A percentile compares a stretch with the other conserved stretches of the same genome.
phyloP scores from a whole-genome alignment of 148 eudicot genomes.

The Bassia scoparia region DNA sequence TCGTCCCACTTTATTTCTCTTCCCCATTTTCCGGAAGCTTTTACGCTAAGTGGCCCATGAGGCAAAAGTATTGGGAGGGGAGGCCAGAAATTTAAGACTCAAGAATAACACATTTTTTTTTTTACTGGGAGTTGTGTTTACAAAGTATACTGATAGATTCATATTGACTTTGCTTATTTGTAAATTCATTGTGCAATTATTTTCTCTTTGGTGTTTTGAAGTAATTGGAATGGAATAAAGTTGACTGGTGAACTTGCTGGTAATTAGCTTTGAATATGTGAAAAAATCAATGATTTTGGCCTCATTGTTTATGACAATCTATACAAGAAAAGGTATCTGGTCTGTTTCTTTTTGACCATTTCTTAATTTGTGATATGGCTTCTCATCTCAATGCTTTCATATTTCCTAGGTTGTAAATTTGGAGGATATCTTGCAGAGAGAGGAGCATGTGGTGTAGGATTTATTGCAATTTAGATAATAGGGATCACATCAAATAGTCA shows the following conservation, averaged over 20 bases:
- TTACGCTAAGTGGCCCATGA: no score
- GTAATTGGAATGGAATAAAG: neutral
- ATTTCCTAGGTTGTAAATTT: slow-evolving; percentile 72
- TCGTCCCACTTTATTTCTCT: no score
- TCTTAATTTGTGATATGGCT: neutral
- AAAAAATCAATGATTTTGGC: neutral
- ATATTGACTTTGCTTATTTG: no score
- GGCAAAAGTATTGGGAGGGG: no score
- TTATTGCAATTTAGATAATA: slow-evolving; percentile 94
- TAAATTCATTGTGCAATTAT: no score
- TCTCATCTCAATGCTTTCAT: slow-evolving; percentile 4
- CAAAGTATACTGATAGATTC: no score
- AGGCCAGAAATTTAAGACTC: no score
- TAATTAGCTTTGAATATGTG: neutral
- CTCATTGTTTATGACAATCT: neutral
- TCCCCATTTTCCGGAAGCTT: no score
- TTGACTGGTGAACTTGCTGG: neutral
- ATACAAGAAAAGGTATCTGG: neutral
- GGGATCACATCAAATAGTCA: slow-evolving; percentile 69
- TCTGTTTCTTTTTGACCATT: neutral
- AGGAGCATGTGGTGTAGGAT: slow-evolving; percentile 99
- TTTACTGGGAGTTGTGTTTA: no score
- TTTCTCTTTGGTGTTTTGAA: neutral
- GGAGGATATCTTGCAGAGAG: slow-evolving; percentile 86
- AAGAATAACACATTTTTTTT: no score